Conservation (phyloP, 2,329 filamentous ascomycete species). For the Neoarthrinium moseri region DNA sequence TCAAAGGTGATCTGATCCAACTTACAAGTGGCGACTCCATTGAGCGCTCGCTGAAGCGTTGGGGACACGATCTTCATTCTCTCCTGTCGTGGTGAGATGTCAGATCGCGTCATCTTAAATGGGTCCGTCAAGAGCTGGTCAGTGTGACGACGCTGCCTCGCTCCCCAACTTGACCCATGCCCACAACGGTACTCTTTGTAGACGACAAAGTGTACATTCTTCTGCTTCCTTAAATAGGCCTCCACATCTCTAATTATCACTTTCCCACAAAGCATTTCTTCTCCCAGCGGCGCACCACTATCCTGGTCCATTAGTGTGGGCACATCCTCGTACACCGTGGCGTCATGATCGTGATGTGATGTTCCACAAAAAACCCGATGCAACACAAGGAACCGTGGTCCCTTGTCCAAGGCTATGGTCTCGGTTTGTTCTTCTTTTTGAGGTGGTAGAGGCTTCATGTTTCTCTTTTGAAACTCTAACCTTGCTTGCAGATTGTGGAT, state of each 20-base stretch:
- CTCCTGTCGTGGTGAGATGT: not conserved
- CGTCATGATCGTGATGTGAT: not conserved
- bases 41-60: not conserved
- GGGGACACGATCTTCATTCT: not conserved
- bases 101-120: not conserved
- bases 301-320: not conserved
- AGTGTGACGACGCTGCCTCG: not conserved
- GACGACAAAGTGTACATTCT: not conserved
- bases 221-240: not conserved
- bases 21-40: not conserved
- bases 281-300: not conserved
- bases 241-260: not conserved
- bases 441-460: not conserved
- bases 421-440: not conserved
- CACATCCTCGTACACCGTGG: not conserved
- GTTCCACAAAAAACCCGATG: not conserved
- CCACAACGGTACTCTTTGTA: not conserved
- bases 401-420: too few relatives aligned
- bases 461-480: not conserved
- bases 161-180: not conserved
- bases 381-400: not conserved
- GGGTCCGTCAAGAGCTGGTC: not conserved
- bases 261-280: not conserved
- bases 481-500: not conserved
- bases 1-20: not conserved